Conservation (phyloP, 2,329 filamentous ascomycete genomes). For the Aspergillus sp. region DNA sequence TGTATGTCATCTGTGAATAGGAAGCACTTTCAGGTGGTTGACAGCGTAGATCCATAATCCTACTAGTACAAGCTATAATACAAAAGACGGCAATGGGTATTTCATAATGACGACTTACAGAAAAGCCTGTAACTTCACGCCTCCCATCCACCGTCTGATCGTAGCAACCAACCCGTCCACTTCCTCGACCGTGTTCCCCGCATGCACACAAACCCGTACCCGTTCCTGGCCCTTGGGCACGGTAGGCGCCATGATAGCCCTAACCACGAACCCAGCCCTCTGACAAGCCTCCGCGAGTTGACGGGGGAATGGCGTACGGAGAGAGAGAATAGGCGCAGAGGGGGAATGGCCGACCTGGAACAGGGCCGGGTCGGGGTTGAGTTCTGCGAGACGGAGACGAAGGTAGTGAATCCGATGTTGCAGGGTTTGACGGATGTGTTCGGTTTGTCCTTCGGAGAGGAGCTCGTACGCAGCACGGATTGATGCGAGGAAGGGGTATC, state of each 20-base stretch:
- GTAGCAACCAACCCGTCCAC: conserved; percentile 46
- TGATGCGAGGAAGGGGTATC: conserved; percentile 52
- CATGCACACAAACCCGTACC: conserved; percentile 60
- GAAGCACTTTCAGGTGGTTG: too few relatives aligned
- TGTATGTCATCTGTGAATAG: too few relatives aligned
- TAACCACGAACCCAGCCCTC: conserved; percentile 49
- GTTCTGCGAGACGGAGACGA: conserved; percentile 34
- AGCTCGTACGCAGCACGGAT: conserved; percentile 53
- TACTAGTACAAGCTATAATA: too few relatives aligned
- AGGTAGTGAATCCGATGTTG: conserved; percentile 41
- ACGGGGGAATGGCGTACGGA: conserved; percentile 52
- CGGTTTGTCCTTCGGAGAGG: conserved; percentile 44
- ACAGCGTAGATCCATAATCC: too few relatives aligned
- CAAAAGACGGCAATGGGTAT: too few relatives aligned
- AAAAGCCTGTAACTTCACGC: not conserved
- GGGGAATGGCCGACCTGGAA: conserved; percentile 38
- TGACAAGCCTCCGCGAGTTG: conserved; percentile 55
- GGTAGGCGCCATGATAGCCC: conserved; percentile 61
- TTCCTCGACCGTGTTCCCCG: conserved; percentile 53
- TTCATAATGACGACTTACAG: not conserved
- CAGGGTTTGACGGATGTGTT: conserved; percentile 39
- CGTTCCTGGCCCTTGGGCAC: conserved; percentile 57
- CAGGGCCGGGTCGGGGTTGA: conserved; percentile 26
- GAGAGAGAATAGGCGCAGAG: conserved; percentile 56
- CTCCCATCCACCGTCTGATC: conserved; percentile 44